A percentile compares a stretch with the other conserved stretches of the same genome.
phyloP scores from a whole-genome alignment of 305 asterid species.

The Salvia sclarea region DNA sequence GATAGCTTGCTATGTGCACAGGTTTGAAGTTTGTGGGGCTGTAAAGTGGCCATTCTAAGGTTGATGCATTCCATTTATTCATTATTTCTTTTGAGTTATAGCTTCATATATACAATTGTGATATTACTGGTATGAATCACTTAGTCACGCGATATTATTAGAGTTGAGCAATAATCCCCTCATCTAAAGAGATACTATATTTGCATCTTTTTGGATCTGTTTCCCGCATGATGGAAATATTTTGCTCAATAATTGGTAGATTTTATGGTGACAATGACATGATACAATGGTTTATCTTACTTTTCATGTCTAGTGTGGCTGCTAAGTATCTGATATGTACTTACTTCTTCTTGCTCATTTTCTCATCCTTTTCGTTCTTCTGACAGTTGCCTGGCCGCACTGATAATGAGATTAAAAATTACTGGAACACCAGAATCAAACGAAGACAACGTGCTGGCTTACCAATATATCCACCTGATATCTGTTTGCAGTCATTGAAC shows the following conservation, averaged over 20 bases:
- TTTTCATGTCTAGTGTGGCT: not conserved
- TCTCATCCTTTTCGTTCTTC: slow-evolving; percentile 28
- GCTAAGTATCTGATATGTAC: not conserved
- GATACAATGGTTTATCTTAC: not conserved
- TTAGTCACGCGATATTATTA: not conserved
- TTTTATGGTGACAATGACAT: not conserved
- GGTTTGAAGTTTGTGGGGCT: not conserved
- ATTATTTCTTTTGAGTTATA: not conserved
- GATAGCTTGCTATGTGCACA: slow-evolving; percentile 6
- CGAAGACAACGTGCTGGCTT: slow-evolving; percentile 62
- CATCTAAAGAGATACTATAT: not conserved
- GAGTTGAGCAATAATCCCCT: not conserved
- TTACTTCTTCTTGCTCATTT: slow-evolving; percentile 7
- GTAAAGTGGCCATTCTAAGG: not conserved
- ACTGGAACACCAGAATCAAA: slow-evolving; percentile 70
- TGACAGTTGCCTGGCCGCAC: slow-evolving; percentile 79
- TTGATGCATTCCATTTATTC: not conserved
- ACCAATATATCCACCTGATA: slow-evolving; percentile 58
- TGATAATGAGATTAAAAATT: slow-evolving; percentile 76
- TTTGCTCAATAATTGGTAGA: not conserved
- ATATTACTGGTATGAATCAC: not conserved
- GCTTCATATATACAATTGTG: not conserved
- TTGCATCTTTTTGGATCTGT: not conserved
- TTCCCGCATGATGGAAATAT: not conserved
- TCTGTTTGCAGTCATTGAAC: slow-evolving; percentile 38